Base-by-base conservation (phyloP, 495 filamentous ascomycete genomes). In the Penicillium manginii region DNA sequence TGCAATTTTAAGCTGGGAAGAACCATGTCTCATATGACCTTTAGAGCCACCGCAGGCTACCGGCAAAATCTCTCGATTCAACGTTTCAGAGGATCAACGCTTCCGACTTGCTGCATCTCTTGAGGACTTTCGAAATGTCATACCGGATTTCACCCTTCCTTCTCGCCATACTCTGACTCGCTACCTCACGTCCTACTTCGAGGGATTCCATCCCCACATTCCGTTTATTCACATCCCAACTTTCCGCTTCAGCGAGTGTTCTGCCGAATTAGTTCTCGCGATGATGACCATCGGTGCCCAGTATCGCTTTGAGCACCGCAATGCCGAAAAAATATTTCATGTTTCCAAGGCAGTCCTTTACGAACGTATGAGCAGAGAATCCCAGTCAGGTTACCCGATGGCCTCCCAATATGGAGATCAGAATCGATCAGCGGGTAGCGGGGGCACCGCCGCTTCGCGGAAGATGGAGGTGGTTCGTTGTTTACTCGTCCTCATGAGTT, bases 101-200 rank as follows among this genome's bases (percentile, higher is more conserved):
- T 69, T 69, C 49, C 67, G 70, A 14, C 66, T 76, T 11, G 71
- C 73, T 18, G 64, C 66, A 22, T 71, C 73, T 26, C 56, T 76
- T 14, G 73, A 76, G 57, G 65, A 70, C 26, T 76, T 73, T 40
- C 72, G 72, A 37, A 65, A 76, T 57, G 67, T 74, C 8, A 76
- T 76, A 15, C 73, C 68, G 2, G 72, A 73, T 51, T 74, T 76
- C 39, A 70, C 67, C 1, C 54, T 76, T 46, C 73, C 73, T 21
- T 74, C 73, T n/a, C 70, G 73, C 12, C 72, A 76, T 43, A 76
- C 73, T 1, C 50, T 76, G 45, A 74, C 72, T 5, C 63, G 73
- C 39, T 76, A 76, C 39, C 54, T 76, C 17, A 76, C 69, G 7
- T 75, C 72, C 1, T 75, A 72, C 52, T 75, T 75, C 52, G 70